Conservation (phyloP, 148 eudicot genomes). For the Polygonum maritimum region DNA sequence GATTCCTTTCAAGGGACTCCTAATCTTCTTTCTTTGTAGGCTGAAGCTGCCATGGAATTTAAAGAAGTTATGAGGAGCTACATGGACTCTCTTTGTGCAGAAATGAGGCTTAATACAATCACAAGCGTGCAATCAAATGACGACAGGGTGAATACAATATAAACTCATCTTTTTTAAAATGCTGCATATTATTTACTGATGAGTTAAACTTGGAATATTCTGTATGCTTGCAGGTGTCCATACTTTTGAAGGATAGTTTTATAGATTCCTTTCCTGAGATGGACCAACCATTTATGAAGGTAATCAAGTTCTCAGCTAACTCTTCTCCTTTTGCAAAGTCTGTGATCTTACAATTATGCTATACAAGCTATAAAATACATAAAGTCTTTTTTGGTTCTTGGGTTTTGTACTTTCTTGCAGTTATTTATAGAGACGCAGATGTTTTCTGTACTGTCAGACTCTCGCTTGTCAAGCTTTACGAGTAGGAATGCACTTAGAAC, state of each 20-base stretch:
- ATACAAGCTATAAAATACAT: not conserved
- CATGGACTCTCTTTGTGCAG: conserved; percentile 76
- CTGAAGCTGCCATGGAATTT: conserved; percentile 70
- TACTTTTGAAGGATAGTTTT: conserved; percentile 88
- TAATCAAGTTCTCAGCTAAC: conserved; percentile 12
- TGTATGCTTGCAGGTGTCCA: conserved; percentile 55
- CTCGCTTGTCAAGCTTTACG: conserved; percentile 47
- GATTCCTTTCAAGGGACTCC: not conserved
- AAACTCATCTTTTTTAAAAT: not conserved
- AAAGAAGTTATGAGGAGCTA: conserved; percentile 49
- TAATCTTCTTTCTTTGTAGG: conserved; percentile 35
- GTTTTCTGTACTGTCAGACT: conserved; percentile 75
- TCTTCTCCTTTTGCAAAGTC: not conserved
- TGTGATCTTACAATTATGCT: not conserved
- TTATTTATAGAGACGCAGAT: conserved; percentile 81
- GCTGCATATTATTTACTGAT: not conserved
- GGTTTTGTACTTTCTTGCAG: conserved; percentile 42
- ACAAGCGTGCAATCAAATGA: conserved; percentile 83
- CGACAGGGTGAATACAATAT: conserved; percentile 57
- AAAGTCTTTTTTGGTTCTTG: not conserved
- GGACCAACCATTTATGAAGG: conserved; percentile 78
- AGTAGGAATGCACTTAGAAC: conserved; percentile 8
- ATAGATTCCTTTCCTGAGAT: conserved; percentile 72
- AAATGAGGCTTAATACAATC: conserved; percentile 73
- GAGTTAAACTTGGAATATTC: not conserved